These are phyloP conservation scores for Boletales sp. DNA, from an alignment of 768 basidiomycete species.

Conservation along the genomic window DNA sequence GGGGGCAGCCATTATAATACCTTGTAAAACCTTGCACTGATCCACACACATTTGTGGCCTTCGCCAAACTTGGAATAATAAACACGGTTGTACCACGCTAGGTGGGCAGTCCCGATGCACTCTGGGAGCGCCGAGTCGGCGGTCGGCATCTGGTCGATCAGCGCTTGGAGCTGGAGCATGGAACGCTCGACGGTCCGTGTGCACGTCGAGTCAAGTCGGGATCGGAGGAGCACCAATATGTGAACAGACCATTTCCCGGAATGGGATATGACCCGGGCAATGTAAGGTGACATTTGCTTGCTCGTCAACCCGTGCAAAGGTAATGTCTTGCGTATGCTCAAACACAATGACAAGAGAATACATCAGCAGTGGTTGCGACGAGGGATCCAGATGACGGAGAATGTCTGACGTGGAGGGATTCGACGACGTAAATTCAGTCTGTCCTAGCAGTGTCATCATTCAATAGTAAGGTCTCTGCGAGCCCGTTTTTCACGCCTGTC, in stretches of 20 bases:
- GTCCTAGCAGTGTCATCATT: conserved; percentile 94
- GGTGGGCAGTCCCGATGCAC: too few relatives aligned
- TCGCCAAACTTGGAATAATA: too few relatives aligned
- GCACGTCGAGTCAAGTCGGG: conserved; percentile 83
- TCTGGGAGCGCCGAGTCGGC: conserved; percentile 72
- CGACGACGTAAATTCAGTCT: conserved; percentile 86
- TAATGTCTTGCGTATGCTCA: conserved; percentile 86
- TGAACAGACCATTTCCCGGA: conserved; percentile 95
- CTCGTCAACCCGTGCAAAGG: conserved; percentile 86
- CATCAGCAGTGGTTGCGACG: conserved; percentile 78
- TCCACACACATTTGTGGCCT: too few relatives aligned
- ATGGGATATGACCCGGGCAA: conserved; percentile 83
- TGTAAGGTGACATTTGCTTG: conserved; percentile 92
- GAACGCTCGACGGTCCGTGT: conserved; percentile 93
- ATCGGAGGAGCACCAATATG: conserved; percentile 93
- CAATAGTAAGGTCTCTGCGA: conserved; percentile 79
- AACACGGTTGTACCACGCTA: too few relatives aligned
- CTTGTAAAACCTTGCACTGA: too few relatives aligned
- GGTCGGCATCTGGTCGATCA: conserved; percentile 96
- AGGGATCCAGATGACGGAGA: conserved; percentile 75
- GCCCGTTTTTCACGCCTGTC: conserved; percentile 11
- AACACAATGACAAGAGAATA: conserved; percentile 88
- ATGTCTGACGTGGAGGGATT: conserved; percentile 44
- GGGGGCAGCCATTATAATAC: too few relatives aligned
- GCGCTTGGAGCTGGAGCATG: conserved; percentile 87